These are phyloP conservation scores for Penicillium sp. DNA, from an alignment of 2,329 filamentous ascomycete species.

Conservation along the genomic window DNA sequence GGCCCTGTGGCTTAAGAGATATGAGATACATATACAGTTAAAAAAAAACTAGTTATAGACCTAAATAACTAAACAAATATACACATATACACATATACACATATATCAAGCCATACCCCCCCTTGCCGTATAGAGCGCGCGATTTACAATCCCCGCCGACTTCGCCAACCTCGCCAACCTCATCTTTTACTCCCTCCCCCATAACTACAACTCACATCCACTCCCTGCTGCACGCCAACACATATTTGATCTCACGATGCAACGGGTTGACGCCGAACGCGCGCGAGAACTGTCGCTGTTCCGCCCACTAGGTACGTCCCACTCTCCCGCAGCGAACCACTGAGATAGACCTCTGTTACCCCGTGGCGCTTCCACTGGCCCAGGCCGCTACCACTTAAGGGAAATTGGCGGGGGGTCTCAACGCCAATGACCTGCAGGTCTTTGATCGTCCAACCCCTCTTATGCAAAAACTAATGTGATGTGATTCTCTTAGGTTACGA, in stretches of 20 bases:
- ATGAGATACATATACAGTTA: conserved; percentile 10
- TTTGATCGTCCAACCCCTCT: conserved; percentile 1
- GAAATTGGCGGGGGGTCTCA: conserved; percentile 11
- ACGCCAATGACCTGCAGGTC: conserved; percentile 2
- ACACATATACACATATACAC: too few species aligned
- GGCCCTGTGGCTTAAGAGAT: conserved; percentile 8
- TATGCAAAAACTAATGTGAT: conserved; percentile 5
- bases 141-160: conserved; percentile 2
- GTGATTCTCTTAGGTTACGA: conserved; percentile 44
- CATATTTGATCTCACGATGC: conserved; percentile 23
- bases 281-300: conserved; percentile 46
- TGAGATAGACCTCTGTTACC: conserved; percentile 30
- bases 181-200: background rate
- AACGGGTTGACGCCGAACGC: conserved; percentile 40
- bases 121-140: conserved; percentile 1
- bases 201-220: background rate
- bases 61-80: background rate
- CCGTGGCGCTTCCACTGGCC: conserved; percentile 38
- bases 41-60: background rate
- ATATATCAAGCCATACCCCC: background rate
- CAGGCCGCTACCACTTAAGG: conserved; percentile 16
- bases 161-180: conserved; percentile 8
- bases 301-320: conserved; percentile 45
- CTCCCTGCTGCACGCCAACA: background rate
- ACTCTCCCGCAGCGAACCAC: conserved; percentile 31